A percentile compares a stretch with the other conserved stretches of the same genome.
Conservation (phyloP, 345 rosid species). For the Draba incana region DNA sequence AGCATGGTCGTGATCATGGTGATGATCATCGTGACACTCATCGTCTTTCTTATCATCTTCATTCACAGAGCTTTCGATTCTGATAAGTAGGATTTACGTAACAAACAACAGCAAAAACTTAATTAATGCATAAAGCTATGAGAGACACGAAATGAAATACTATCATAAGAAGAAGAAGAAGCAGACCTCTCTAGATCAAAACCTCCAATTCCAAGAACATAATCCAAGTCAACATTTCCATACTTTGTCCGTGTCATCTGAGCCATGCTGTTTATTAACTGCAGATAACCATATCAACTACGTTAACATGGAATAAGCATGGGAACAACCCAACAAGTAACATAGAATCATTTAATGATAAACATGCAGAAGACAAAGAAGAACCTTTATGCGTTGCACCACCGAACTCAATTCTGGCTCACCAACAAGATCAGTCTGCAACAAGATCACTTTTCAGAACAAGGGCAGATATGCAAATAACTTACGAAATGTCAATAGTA, state of each 20-base stretch:
- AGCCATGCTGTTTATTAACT: slow-evolving; percentile 85
- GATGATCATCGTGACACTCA: slow-evolving; percentile 54
- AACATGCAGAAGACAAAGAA: neutral
- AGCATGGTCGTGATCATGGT: slow-evolving; percentile 55
- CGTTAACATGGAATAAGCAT: slow-evolving; percentile 26
- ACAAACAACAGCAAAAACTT: slow-evolving; percentile 5
- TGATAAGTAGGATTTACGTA: slow-evolving; percentile 34
- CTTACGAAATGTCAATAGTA: neutral
- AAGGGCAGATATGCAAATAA: slow-evolving; percentile 13
- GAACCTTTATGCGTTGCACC: slow-evolving; percentile 77
- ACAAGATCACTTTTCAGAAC: slow-evolving; percentile 26
- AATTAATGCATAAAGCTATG: slow-evolving; percentile 22
- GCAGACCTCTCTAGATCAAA: slow-evolving; percentile 90
- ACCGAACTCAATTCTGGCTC: slow-evolving; percentile 62
- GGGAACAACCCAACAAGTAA: neutral
- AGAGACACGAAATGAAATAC: slow-evolving; percentile 23
- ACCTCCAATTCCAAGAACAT: slow-evolving; percentile 98
- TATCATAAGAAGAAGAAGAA: slow-evolving; percentile 33
- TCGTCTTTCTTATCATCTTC: slow-evolving; percentile 57
- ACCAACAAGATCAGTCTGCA: slow-evolving; percentile 88
- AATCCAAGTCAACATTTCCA: slow-evolving; percentile 92
- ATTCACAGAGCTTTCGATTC: slow-evolving; percentile 82
- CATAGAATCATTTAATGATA: slow-evolving; percentile 12
- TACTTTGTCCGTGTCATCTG: slow-evolving; percentile 68
- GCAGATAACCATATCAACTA: slow-evolving; percentile 33